Conservation (phyloP, 257 asterid species). For the Voacanga thouarsii region DNA sequence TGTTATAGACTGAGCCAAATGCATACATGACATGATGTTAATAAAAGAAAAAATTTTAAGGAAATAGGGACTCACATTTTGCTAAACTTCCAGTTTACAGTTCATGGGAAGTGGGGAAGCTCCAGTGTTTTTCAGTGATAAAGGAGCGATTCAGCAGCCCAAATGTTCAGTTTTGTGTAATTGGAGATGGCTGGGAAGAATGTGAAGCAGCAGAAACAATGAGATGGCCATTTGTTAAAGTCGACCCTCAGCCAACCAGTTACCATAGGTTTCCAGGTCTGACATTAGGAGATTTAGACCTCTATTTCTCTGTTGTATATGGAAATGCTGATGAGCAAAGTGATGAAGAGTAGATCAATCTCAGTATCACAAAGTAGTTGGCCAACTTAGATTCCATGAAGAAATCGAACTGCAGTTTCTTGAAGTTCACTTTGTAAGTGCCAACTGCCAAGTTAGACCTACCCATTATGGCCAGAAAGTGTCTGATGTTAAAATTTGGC, state of each 20-base stretch:
- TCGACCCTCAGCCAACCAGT: slow-evolving; percentile 55
- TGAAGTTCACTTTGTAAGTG: not conserved
- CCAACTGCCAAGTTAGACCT: not conserved
- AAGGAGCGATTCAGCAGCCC: slow-evolving; percentile 65
- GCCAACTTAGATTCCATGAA: not conserved
- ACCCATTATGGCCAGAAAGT: not conserved
- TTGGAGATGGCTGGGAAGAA: slow-evolving; percentile 97
- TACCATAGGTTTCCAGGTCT: slow-evolving; percentile 85
- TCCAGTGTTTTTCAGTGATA: slow-evolving; percentile 72
- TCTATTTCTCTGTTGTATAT: slow-evolving; percentile 66
- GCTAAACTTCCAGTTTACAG: slow-evolving; percentile 62
- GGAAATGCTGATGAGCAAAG: slow-evolving; percentile 40
- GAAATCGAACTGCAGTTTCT: not conserved
- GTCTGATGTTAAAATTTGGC: not conserved
- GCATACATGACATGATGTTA: not conserved
- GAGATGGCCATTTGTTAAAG: slow-evolving; percentile 90
- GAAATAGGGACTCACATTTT: not conserved
- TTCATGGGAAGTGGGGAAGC: slow-evolving; percentile 88
- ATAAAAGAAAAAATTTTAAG: not conserved
- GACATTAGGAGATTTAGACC: slow-evolving; percentile 55
- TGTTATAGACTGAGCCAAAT: not conserved
- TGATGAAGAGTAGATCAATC: slow-evolving; percentile 13
- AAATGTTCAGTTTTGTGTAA: slow-evolving; percentile 63
- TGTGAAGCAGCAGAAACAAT: slow-evolving; percentile 81
- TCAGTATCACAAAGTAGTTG: not conserved